Conservation (phyloP, 2,329 filamentous ascomycete species). For the Nemania abortiva region DNA sequence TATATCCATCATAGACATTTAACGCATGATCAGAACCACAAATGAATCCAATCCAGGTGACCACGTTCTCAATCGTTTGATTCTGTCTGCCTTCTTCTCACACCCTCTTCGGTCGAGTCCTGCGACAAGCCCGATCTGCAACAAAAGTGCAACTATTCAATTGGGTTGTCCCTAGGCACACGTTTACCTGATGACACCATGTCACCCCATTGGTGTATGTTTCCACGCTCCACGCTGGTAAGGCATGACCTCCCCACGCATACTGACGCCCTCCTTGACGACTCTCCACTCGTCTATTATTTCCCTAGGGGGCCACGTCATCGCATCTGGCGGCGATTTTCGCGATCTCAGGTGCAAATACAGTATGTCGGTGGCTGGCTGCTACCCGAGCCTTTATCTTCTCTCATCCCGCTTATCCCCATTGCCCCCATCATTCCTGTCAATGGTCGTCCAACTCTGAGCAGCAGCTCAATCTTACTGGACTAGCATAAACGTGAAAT, state of each 20-base stretch:
- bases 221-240: background rate
- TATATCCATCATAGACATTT: background rate
- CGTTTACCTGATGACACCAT: constrained; percentile 10
- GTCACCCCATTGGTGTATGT: constrained; percentile 10
- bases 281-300: too few species aligned
- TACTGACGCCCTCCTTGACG: background rate
- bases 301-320: constrained; percentile 19
- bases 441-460: too few species aligned
- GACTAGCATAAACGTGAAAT: too few species aligned
- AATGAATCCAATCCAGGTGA: background rate
- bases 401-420: background rate
- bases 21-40: background rate
- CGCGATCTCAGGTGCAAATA: background rate
- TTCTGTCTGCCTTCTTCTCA: too few species aligned
- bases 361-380: background rate
- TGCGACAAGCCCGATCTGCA: background rate
- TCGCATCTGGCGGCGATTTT: background rate
- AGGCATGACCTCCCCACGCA: background rate
- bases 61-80: too few species aligned
- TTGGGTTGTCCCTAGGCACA: background rate
- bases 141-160: background rate
- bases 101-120: background rate
- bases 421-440: too few species aligned
- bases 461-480: too few species aligned
- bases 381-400: background rate